Base-by-base conservation (phyloP, 2,329 filamentous ascomycete species). In the Apiospora phragmitis region DNA sequence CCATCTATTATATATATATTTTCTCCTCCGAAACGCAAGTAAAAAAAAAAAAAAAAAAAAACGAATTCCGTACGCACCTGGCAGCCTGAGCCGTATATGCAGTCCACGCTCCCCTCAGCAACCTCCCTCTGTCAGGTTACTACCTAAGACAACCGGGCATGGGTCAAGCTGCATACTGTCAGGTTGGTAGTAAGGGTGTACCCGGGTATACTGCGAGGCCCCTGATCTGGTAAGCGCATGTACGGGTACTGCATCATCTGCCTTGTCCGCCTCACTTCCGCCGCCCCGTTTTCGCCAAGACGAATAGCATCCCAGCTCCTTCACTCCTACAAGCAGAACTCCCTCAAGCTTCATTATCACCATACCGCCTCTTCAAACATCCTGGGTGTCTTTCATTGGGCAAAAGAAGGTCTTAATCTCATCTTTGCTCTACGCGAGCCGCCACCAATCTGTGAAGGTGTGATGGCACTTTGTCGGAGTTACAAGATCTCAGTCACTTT, bases 181-280 rank as follows among this genome's bases (percentile, higher is more conserved):
- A 62, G 55, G 21, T 62, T 62, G 32, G 21, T n/a, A n/a, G 14
- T 11, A 62, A 62, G 55, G 32, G 21, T 62, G 55, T 62, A 38
- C 55, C 32, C 5, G 55, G 55, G 55, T 24, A 62, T 62, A 38
- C 55, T 62, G 21, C 55, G 21, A 38, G 29, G 9, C 55, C 55
- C 55, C 55, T 62, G 55, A 24, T 38, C 55, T 62, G 55, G 55
- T 62, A 62, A 62, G 55, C 21, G 55, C 32, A 62, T 38, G 55
- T 73, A 35, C 4, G 5, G 8, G 9, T 73, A 45, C 29, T 71
- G 72, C 67, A 71, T 73, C 71, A 72, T 70, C 74, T 74, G 72
- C 70, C 72, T 72, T 72, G 75, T 76, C 74, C 76, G 76, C 76
- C 76, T 78, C 76, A 77, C 76, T 78, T 77, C 72, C 70, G 72